Evolutionary conservation across 2,329 filamentous ascomycete species (phyloP), one percentile per base, ranked within the genome.

Genomic region (Talaromyces sp.): DNA sequence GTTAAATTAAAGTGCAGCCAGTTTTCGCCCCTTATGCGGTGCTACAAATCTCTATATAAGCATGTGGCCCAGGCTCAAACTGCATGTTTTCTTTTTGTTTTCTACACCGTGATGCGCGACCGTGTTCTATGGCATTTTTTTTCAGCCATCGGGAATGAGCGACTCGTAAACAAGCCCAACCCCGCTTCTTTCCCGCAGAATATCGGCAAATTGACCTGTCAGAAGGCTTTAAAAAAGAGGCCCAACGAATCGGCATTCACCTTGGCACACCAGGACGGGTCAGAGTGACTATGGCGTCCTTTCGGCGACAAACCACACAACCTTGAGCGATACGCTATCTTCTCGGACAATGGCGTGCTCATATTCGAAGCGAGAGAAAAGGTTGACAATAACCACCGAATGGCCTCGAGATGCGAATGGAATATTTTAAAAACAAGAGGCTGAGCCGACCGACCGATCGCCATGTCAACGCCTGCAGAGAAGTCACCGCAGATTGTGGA

Each of bases 321-420:
- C 24, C 33, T 20, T 6, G 44, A 29, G 9, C 29, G 14, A 40
- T 47, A 36, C 49, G 49, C 29, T 52, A 52, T 47, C 29, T 17
- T 47, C 39, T 30, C 20, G 19, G 29, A 36, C 29, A 37, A 52
- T 52, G 49, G 49, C 49, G 49, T 52, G 49, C 49, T 52, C 44
- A 9, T 27, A 39, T 10, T 39, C 40, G 17, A 20, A 51, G 17
- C 19, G 20, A 37, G 17, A 14, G 19, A 47, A 27, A 47, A 27
- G n/a, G 24, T 14, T 8, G 11, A 36, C 19, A 22, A 16, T 19
- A 5, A 10, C n/a, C 19, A 6, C 10, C 19, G 7, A 19, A 39
- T 13, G 4, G 24, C 1, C 9, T n/a, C 19, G 35, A 7, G 11
- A 46, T 36, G 29, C 16, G 43, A 36, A 4, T 16, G 11, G 9